Base-by-base conservation (phyloP, 2,329 filamentous ascomycete genomes). In the Aspergillus puulaauensis region DNA sequence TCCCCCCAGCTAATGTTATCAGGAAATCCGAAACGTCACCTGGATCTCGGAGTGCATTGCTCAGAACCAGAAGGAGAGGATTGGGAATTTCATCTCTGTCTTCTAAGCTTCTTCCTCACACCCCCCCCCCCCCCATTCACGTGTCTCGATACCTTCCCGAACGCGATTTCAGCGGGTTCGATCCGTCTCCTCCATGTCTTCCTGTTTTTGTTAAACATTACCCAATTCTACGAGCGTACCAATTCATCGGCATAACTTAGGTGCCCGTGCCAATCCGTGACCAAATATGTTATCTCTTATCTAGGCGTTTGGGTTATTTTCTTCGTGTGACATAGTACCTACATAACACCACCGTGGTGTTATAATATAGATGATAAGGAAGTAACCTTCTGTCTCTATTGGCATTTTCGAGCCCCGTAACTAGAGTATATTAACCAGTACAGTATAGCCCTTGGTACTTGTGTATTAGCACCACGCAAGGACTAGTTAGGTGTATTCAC, bases 21-120 rank as follows among this genome's bases (percentile, higher is more conserved):
- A 98, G 93, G 95, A 99, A 89, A 97, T 98, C 69, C 90, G 95
- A 65, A 99, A 99, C 78, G 96, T 99, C 71, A 98, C 95, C 52
- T 99, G 95, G 95, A 99, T 99, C 76, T 90, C 95, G 21, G 95
- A 99, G 78, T 99, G 95, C 80, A 99, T 99, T 84, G 95, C 95
- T 56, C 95, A 99, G 79, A 97, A 96, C 81, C 95, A 99, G 79
- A 99, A 99, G 82, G 95, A 99, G 77, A 87, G 95, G 73, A 98
- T 99, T 74, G 90, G 91, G 68, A 99, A 98, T 79, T 99, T 96
- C 78, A 99, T 99, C 75, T 96, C 92, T 78, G 95, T 98, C 61
- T 96, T 99, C 79, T 96, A 78, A 84, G 52, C 59, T 37, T 45
- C 52, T 23, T 43, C 27, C 21, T 31, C 21, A 14, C 9, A n/a